phyloP scores from a whole-genome alignment of 192 early-diverging fungal genomes.

The Entomortierella beljakovae region DNA sequence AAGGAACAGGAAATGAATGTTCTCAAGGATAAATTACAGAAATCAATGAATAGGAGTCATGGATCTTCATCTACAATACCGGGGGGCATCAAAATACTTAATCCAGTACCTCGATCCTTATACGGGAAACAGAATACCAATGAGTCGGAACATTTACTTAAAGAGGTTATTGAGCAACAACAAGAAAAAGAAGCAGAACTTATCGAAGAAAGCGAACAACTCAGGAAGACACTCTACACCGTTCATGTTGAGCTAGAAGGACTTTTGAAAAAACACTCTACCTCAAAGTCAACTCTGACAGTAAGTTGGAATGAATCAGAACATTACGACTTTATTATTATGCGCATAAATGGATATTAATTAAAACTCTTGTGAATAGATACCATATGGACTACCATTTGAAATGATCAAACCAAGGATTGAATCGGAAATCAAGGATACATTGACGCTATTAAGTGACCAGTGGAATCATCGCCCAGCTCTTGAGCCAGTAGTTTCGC shows the following conservation, averaged over 20 bases:
- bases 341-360: background rate
- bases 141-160: constrained; percentile 35
- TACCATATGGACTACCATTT: constrained; percentile 40
- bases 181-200: constrained; percentile 46
- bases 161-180: constrained; percentile 50
- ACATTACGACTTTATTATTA: background rate
- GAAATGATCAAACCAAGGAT: constrained; percentile 47
- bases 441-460: constrained; percentile 36
- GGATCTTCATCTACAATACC: constrained; percentile 25
- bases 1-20: constrained; percentile 60
- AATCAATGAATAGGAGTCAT: constrained; percentile 42
- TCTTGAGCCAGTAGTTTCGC: constrained; percentile 26
- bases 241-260: constrained; percentile 51
- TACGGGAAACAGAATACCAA: constrained; percentile 28
- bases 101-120: constrained; percentile 29
- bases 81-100: constrained; percentile 33
- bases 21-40: constrained; percentile 57
- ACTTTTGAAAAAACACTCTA: constrained; percentile 39
- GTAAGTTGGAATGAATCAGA: constrained; percentile 10
- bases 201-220: constrained; percentile 54
- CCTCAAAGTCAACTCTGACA: background rate
- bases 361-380: constrained; percentile 2
- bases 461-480: constrained; percentile 37
- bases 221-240: constrained; percentile 51
- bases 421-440: constrained; percentile 43